Evolutionary conservation across 192 early-diverging fungal genomes (phyloP), one percentile per base, ranked within the genome.

Genomic region (Linnemannia exigua): DNA sequence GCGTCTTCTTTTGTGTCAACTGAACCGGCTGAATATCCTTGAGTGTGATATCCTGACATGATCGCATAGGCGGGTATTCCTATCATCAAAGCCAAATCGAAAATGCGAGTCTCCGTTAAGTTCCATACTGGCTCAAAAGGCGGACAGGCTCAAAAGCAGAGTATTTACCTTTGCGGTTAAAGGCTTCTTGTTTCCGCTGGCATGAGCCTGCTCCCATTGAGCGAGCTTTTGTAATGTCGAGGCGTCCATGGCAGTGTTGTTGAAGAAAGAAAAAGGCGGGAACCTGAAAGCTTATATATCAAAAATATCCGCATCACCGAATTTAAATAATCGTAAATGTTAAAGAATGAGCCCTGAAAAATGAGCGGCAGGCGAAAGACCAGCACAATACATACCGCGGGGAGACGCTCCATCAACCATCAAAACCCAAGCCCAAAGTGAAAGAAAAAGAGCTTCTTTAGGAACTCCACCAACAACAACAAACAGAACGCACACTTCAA

Each of bases 131-230:
- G 48, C 5, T 48, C 63, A 1, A 5, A 35, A 73, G 28, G 51
- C 7, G n/a, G 15, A 36, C n/a, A 9, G 47, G 50, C 14, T 14
- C 33, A 16, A 37, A 3, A 52, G 28, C 14, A 37, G 0, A 16
- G n/a, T 16, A 9, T 33, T 5, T 71, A 81, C 80, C 74, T 51
- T 81, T 41, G 72, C 31, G n/a, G 67, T 38, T 17, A 74, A 70
- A 31, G 77, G 74, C 31, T 77, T 80, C 48, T 68, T 86, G 74
- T 79, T 86, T 19, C 78, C 77, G 19, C 72, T 76, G 28, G 66
- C 61, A 58, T 67, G 47, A n/a, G 73, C 47, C 36, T 72, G 51
- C 28, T 79, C 77, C 77, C 77, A 85, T 67, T 79, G 67, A n/a
- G 44, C 41, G 41, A 85, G 75, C 46, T 31, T 74, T 41, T 72